A percentile compares a stretch with the other conserved stretches of the same genome.
Conservation (phyloP, 1,139 yeast genomes). For the Kodamaea sp. region DNA sequence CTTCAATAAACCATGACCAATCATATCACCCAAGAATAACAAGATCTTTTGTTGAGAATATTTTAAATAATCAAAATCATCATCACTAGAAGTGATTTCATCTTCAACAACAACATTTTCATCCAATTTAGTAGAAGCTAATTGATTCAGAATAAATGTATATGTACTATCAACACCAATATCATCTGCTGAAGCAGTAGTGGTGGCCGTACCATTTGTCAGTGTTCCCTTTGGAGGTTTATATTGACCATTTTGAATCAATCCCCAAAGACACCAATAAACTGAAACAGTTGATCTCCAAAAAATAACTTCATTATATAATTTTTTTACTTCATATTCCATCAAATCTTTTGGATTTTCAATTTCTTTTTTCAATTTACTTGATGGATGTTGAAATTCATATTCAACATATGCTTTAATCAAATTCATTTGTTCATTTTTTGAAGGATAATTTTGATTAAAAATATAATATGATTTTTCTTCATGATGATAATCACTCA, state of each 20-base stretch:
- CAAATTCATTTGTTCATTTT: constrained; percentile 65
- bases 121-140: constrained; percentile 28
- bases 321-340: constrained; percentile 52
- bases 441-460: constrained; percentile 58
- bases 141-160: constrained; percentile 32
- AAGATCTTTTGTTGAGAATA: constrained; percentile 75
- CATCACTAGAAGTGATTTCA: constrained; percentile 47
- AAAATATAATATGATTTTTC: constrained; percentile 56
- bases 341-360: constrained; percentile 21
- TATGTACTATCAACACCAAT: constrained; percentile 41
- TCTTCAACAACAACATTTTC: constrained; percentile 27
- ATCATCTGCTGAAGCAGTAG: constrained; percentile 15
- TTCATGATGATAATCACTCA: constrained; percentile 83
- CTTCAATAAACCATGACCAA: constrained; percentile 54
- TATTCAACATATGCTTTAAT: constrained; percentile 69
- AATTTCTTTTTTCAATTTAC: constrained; percentile 12
- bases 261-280: constrained; percentile 91
- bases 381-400: constrained; percentile 40
- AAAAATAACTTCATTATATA: constrained; percentile 60
- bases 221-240: constrained; percentile 14
- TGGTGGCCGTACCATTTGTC: constrained; percentile 7
- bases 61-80: constrained; percentile 72
- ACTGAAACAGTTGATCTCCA: constrained; percentile 85
- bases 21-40: constrained; percentile 70
- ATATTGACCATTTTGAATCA: constrained; percentile 64